Evolutionary conservation across 495 filamentous ascomycete genomes (phyloP).

Genomic region (Daldinia caldariorum): DNA sequence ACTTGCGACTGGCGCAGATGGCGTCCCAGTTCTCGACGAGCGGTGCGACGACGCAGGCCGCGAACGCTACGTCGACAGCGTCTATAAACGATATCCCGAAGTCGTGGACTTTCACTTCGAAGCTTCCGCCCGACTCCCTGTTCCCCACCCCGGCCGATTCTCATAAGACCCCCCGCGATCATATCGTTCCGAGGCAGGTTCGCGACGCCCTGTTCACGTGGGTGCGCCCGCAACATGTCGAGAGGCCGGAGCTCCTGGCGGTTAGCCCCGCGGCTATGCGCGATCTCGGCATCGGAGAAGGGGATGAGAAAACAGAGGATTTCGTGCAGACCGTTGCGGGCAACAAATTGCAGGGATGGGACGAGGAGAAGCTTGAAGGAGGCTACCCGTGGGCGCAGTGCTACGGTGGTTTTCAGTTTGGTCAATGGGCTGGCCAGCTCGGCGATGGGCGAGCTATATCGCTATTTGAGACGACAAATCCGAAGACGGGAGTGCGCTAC

Average conservation of each 20-base stretch:
- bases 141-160: slow-evolving; percentile 85
- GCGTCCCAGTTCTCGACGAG: slow-evolving; percentile 44
- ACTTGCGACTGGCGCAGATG: slow-evolving; percentile 43
- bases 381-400: slow-evolving; percentile 98
- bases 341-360: slow-evolving; percentile 75
- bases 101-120: slow-evolving; percentile 83
- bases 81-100: slow-evolving; percentile 81
- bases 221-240: slow-evolving; percentile 77
- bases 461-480: slow-evolving; percentile 88
- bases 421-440: slow-evolving; percentile 93
- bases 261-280: slow-evolving; percentile 79
- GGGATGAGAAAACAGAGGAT: slow-evolving; percentile 73
- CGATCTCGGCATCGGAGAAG: slow-evolving; percentile 76
- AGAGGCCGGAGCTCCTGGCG: slow-evolving; percentile 79
- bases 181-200: slow-evolving; percentile 84
- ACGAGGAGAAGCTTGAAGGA: slow-evolving; percentile 65
- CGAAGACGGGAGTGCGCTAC: slow-evolving; percentile 73
- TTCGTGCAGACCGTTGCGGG: slow-evolving; percentile 82
- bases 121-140: slow-evolving; percentile 77
- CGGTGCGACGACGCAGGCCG: slow-evolving; percentile 36
- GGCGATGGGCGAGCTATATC: slow-evolving; percentile 95
- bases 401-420: slow-evolving; percentile 90
- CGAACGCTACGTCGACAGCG: slow-evolving; percentile 33
- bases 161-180: slow-evolving; percentile 77
- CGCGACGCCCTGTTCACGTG: slow-evolving; percentile 88